These are phyloP conservation scores for Nidularia sp. DNA, from an alignment of 768 basidiomycete species.

Conservation along the genomic window DNA sequence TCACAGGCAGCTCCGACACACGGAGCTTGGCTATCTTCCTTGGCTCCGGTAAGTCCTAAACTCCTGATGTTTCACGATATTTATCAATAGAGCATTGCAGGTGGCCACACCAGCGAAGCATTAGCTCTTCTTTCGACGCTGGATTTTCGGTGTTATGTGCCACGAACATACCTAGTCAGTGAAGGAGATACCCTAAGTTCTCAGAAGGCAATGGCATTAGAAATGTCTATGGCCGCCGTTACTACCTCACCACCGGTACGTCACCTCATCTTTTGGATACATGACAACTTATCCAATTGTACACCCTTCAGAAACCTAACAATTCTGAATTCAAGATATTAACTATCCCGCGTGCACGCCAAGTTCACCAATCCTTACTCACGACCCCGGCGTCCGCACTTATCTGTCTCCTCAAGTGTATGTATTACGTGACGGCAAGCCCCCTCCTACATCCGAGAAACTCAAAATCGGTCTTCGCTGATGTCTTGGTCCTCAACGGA, in stretches of 20 bases:
- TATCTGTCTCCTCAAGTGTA: slow-evolving; percentile 54
- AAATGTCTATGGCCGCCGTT: slow-evolving; percentile 29
- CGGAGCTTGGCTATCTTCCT: slow-evolving; percentile 78
- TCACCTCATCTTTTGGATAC: neutral
- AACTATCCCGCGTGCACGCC: slow-evolving; percentile 81
- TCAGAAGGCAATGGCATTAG: slow-evolving; percentile 64
- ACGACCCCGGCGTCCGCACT: slow-evolving; percentile 66
- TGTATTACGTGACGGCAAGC: slow-evolving; percentile 54
- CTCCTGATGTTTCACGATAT: neutral
- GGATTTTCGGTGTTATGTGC: slow-evolving; percentile 70
- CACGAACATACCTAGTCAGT: slow-evolving; percentile 77
- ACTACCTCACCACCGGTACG: neutral
- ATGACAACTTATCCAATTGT: neutral
- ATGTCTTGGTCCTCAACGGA: slow-evolving; percentile 86
- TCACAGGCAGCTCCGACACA: slow-evolving; percentile 5
- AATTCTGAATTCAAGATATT: slow-evolving; percentile 43
- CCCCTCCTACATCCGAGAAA: slow-evolving; percentile 35
- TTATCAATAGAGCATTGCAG: slow-evolving; percentile 33
- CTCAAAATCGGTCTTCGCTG: slow-evolving; percentile 40
- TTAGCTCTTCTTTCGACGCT: slow-evolving; percentile 67
- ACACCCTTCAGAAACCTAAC: neutral
- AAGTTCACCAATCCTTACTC: slow-evolving; percentile 75
- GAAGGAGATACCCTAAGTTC: slow-evolving; percentile 79
- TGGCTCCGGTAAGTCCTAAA: slow-evolving; percentile 70
- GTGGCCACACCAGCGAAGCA: slow-evolving; percentile 92